Base-by-base conservation (phyloP, 345 rosid species). In the Ricinus communis region DNA sequence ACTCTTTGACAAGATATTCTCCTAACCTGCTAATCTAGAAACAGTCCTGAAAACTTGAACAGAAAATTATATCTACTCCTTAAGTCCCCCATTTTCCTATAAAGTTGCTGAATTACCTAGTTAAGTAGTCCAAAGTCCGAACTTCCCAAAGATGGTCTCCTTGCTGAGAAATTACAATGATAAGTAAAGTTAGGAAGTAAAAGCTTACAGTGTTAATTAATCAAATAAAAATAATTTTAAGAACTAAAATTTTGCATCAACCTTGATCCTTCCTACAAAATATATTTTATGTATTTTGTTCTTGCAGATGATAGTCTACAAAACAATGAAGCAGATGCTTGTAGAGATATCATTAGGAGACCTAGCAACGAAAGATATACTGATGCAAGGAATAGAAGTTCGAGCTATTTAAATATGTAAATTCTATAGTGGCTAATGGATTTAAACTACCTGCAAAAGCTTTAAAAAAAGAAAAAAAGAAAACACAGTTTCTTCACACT, bases 231-330 rank as follows among this genome's bases (percentile, higher is more conserved):
- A 18, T 15, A 49, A 49, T n/a, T 49, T 49, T 0, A 55, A 33
- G 31, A 55, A 12, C 7, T 25, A 14, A 53, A 53, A 7, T 6
- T 53, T 53, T 21, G 28, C 28, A 53, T 53, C 9, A 52, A 36
- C 5, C 8, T 0, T 11, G 19, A 5, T 14, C 24, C 25, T 4
- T 47, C 3, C 69, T 10, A 18, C 53, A 14, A 18, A 5, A 21
- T 6, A 30, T 21, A 43, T 8, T 43, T 12, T 43, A 43, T 43
- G 15, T 41, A 25, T 18, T 27, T 40, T 49, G 49, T 50, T 24
- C 15, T 38, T 77, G 74, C 67, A 72, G 74, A 62, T 21, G 38
- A 27, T 56, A 36, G 12, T 9, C 13, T 50, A 5, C n/a, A 46
- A 36, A 30, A 12, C 7, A 27, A 43, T n/a, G 24, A 46, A 46